Evolutionary conservation across 345 rosid species (phyloP), one percentile per base, ranked within the genome.

Genomic region (Cochlearia excelsa): DNA sequence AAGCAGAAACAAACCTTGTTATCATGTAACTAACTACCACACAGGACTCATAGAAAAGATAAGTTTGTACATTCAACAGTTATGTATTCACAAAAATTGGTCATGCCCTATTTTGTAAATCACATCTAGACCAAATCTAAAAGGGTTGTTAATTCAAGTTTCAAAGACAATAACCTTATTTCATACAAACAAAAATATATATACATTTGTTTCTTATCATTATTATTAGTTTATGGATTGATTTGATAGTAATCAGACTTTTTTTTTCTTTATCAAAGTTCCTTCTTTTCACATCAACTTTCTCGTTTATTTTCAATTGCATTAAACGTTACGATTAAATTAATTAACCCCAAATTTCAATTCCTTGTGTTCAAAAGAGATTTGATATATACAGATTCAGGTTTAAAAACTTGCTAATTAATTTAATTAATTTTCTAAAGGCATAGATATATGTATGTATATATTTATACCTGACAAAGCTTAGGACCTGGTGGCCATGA

Each of bases 381-480:
- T 11, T 43, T 26, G 27, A 6, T 8, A 31, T 11, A 39, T n/a
- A 26, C 26, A 9, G 30, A 27, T 9, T 44, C 29, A 30, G 49
- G 7, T 34, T 31, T 3, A 31, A 4, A 42, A 34, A 3, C 5
- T 66, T n/a, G 42, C 29, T 28, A 39, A 26, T 39, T 8, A 6
- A 31, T 5, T 33, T 5, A 16, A 16, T 16, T 16, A 16, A 16
- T 16, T 16, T 16, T 16, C 23, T 1, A 49, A 29, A 45, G 30
- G 26, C 35, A 58, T 9, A 1, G 11, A 70, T 4, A 44, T 51
- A 23, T 58, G 9, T 16, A 29, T 27, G 46, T 46, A 9, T 26
- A 39, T 8, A 29, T 30, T 45, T 46, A 68, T 80, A 86, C 86
- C 88, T 82, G 88, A 78, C 77, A 75, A 71, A 82, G 81, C 52